Evolutionary conservation across 768 basidiomycete genomes (phyloP).

Genomic region (Epithele typhae): DNA sequence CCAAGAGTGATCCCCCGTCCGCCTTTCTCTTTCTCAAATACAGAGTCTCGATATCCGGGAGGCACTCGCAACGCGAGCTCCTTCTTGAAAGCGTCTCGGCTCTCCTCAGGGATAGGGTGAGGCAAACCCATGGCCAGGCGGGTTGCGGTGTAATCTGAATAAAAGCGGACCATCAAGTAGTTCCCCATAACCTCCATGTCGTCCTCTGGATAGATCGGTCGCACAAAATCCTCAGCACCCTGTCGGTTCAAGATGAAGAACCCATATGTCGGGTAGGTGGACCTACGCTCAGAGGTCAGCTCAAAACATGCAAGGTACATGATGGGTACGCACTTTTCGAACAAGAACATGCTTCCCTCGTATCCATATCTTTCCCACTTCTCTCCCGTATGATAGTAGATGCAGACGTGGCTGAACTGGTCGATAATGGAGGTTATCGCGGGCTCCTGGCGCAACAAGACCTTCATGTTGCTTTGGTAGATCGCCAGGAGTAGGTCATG

Average conservation of each 20-base stretch:
- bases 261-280: constrained; percentile 77
- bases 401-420: constrained; percentile 84
- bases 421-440: constrained; percentile 79
- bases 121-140: constrained; percentile 29
- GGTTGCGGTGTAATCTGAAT: constrained; percentile 57
- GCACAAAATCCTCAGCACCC: constrained; percentile 74
- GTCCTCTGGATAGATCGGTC: constrained; percentile 76
- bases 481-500: constrained; percentile 17
- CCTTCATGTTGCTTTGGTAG: constrained; percentile 77
- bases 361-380: constrained; percentile 82
- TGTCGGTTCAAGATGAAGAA: constrained; percentile 82
- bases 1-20: constrained; percentile 58
- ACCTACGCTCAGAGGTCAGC: constrained; percentile 42
- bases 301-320: too few relatives aligned
- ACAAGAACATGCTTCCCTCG: constrained; percentile 89
- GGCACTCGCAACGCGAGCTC: constrained; percentile 15
- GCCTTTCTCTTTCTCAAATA: constrained; percentile 43
- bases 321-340: constrained; percentile 59
- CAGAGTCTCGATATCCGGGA: constrained; percentile 37
- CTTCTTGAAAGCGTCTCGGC: constrained; percentile 19
- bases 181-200: constrained; percentile 56
- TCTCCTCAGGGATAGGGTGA: constrained; percentile 16
- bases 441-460: constrained; percentile 73
- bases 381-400: constrained; percentile 68
- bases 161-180: constrained; percentile 72